Conservation (phyloP, 768 basidiomycete species). For the Mycena polygramma region DNA sequence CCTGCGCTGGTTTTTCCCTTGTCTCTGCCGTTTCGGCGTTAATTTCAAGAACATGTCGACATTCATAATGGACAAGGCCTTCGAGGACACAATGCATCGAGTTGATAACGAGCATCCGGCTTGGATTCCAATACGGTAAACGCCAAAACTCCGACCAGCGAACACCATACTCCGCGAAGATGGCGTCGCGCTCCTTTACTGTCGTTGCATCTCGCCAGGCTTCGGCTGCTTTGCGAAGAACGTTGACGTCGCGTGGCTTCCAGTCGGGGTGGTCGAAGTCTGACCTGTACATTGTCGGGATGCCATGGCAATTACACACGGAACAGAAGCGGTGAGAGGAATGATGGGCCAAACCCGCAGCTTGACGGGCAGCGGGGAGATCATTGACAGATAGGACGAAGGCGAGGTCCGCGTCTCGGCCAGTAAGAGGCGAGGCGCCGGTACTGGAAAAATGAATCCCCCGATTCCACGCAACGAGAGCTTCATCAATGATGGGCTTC, state of each 20-base stretch:
- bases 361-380: slow-evolving; percentile 42
- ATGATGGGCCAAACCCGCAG: slow-evolving; percentile 34
- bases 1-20: not conserved
- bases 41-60: slow-evolving; percentile 28
- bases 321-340: slow-evolving; percentile 42
- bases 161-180: slow-evolving; percentile 36
- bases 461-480: slow-evolving; percentile 33
- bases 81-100: slow-evolving; percentile 46
- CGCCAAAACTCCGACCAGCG: slow-evolving; percentile 41
- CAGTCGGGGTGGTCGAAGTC: slow-evolving; percentile 25
- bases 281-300: slow-evolving; percentile 11
- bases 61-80: slow-evolving; percentile 34
- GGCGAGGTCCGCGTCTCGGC: slow-evolving; percentile 2
- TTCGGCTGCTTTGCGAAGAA: slow-evolving; percentile 32
- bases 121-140: slow-evolving; percentile 46
- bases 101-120: slow-evolving; percentile 40
- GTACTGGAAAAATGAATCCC: slow-evolving; percentile 31
- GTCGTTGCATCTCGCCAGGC: slow-evolving; percentile 28
- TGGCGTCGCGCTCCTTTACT: slow-evolving; percentile 23
- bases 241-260: slow-evolving; percentile 14
- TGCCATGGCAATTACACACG: slow-evolving; percentile 39
- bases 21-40: not conserved
- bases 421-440: slow-evolving; percentile 8
- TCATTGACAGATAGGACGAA: slow-evolving; percentile 42
- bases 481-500: slow-evolving; percentile 43